Conservation (phyloP, 495 filamentous ascomycete genomes). For the Penicillium antarcticum region DNA sequence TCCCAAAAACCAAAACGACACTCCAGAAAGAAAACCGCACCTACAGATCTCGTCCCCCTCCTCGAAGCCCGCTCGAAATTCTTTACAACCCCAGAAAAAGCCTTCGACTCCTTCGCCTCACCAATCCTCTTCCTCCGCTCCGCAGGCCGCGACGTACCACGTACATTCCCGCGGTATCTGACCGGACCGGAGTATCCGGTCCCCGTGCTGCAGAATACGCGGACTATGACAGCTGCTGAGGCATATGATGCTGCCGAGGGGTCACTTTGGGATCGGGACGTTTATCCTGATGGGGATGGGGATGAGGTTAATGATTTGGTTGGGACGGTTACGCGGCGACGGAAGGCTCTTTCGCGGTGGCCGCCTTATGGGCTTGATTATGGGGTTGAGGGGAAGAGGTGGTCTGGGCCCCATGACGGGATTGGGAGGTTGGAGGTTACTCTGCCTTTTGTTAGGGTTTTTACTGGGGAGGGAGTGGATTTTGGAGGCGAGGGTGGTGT, state of each 20-base stretch:
- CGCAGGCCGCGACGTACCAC: conserved; percentile 38
- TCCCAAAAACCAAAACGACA: conserved; percentile 8
- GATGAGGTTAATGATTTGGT: neutral
- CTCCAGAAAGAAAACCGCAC: conserved; percentile 16
- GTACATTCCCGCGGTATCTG: conserved; percentile 28
- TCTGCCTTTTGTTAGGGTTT: conserved; percentile 34
- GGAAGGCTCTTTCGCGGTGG: conserved; percentile 39
- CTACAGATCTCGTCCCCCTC: conserved; percentile 32
- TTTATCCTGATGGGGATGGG: conserved; percentile 4
- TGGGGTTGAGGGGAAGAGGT: conserved; percentile 17
- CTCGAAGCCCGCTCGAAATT: conserved; percentile 36
- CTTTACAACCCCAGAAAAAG: conserved; percentile 47
- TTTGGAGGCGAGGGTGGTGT: neutral
- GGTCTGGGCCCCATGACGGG: conserved; percentile 12
- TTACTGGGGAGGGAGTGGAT: neutral
- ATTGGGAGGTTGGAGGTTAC: conserved; percentile 26
- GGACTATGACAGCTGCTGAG: neutral
- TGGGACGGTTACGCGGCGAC: conserved; percentile 20
- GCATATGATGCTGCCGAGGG: neutral
- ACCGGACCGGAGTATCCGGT: conserved; percentile 36
- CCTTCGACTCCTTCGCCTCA: conserved; percentile 59
- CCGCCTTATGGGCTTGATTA: conserved; percentile 41
- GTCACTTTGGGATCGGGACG: conserved; percentile 2
- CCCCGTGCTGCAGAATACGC: conserved; percentile 21
- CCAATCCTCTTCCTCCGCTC: conserved; percentile 57